These are phyloP conservation scores for Stagonosporopsis vannaccii DNA, from an alignment of 2,329 filamentous ascomycete genomes.

Conservation along the genomic window DNA sequence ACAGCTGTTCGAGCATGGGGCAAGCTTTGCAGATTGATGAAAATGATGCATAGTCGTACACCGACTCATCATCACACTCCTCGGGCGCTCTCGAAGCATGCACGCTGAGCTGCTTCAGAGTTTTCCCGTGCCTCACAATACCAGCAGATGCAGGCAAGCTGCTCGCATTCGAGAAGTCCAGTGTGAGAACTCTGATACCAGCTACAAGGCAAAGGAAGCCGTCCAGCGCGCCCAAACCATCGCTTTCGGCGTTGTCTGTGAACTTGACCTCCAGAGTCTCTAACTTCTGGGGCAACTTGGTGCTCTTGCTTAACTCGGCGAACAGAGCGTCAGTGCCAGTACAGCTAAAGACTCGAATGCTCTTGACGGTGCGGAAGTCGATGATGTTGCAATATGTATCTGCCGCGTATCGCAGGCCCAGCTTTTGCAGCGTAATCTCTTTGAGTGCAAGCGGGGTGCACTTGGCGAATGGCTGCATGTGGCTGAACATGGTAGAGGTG, in stretches of 20 bases:
- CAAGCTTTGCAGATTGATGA: slow-evolving; percentile 57
- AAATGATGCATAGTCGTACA: slow-evolving; percentile 55
- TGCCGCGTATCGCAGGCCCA: slow-evolving; percentile 56
- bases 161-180: slow-evolving; percentile 54
- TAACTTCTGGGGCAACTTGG: slow-evolving; percentile 53
- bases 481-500: slow-evolving; percentile 55
- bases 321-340: slow-evolving; percentile 56
- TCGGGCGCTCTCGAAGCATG: slow-evolving; percentile 49
- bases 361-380: slow-evolving; percentile 54
- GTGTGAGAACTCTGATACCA: slow-evolving; percentile 53
- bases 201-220: slow-evolving; percentile 57
- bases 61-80: slow-evolving; percentile 53
- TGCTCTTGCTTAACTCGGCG: slow-evolving; percentile 56
- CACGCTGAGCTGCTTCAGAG: slow-evolving; percentile 54
- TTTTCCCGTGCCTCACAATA: slow-evolving; percentile 56
- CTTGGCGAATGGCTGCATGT: slow-evolving; percentile 56
- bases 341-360: slow-evolving; percentile 54
- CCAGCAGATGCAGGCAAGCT: slow-evolving; percentile 52
- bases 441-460: slow-evolving; percentile 55
- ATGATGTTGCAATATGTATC: slow-evolving; percentile 58
- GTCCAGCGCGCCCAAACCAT: slow-evolving; percentile 56
- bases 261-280: slow-evolving; percentile 57
- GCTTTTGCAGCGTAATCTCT: slow-evolving; percentile 54
- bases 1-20: slow-evolving; percentile 54
- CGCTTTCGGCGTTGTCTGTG: slow-evolving; percentile 57